A percentile compares a stretch with the other conserved stretches of the same genome.
Conservation (phyloP, 2,329 filamentous ascomycete species). For the Trichoderma aggressivum region DNA sequence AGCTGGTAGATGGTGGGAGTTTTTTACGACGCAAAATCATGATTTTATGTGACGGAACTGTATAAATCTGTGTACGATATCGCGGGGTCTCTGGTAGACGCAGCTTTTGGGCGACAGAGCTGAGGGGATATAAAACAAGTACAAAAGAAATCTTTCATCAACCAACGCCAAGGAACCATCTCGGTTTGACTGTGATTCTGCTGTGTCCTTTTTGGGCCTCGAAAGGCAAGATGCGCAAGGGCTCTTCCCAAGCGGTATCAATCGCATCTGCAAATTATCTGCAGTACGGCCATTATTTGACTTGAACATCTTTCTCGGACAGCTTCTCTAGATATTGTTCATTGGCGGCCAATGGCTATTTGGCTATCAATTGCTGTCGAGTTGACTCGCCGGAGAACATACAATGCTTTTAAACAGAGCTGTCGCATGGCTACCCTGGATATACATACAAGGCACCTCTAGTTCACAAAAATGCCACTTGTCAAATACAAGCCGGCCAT, state of each 20-base stretch:
- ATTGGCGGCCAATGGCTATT: background rate
- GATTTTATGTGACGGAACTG: background rate
- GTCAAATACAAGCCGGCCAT: background rate
- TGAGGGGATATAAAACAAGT: background rate
- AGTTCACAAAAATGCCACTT: background rate
- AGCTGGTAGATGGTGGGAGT: slow-evolving; percentile 67
- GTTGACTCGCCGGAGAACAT: background rate
- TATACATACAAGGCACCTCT: too few species aligned
- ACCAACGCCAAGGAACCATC: background rate
- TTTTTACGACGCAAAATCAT: background rate
- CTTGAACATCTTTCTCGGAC: background rate
- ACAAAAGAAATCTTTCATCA: background rate
- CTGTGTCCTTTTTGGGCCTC: background rate
- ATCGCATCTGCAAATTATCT: background rate
- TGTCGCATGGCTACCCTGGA: background rate
- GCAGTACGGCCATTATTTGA: background rate
- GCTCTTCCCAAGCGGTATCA: background rate
- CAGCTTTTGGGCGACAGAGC: background rate
- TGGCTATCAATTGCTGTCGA: background rate
- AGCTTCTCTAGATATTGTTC: background rate
- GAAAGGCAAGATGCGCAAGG: background rate
- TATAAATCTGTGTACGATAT: slow-evolving; percentile 16
- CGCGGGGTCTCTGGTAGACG: background rate
- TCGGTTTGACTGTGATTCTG: background rate
- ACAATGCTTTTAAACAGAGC: too few species aligned